Base-by-base conservation (phyloP, 331 rosid species). In the Rosa hybrid region DNA sequence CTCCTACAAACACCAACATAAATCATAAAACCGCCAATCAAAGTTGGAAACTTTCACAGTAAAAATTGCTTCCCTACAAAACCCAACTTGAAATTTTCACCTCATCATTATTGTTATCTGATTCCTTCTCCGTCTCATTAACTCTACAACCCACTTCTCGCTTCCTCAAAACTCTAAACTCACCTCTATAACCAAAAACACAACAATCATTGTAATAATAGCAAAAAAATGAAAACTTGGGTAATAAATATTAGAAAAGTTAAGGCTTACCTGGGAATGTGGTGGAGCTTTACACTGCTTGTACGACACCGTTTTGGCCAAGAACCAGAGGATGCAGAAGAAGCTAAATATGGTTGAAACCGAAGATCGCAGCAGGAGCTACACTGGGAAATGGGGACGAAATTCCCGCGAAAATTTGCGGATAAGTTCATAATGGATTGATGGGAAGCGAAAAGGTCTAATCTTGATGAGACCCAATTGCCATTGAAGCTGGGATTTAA, bases 351-450 rank as follows among this genome's bases (percentile, higher is more conserved):
- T 3, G 90, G 87, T 63, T 84, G 93, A 60, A 88, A 90, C 45
- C 89, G 94, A 83, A 90, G 82, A 84, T 88, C 81, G 45, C 82
- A 87, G 86, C 97, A 91, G 80, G 89, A 90, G 82, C 90, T 84
- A 80, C 91, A 91, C 56, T 77, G 91, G 42, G 88, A 91, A 13
- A 86, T 64, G 75, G 94, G 89, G 68, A 86, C 49, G 73, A 79
- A 76, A 74, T 84, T 91, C 82, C 91, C 85, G 57, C 91, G 88
- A 78, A 91, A 83, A 81, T 90, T 81, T 20, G 86, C 86, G 1
- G 91, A 57, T 72, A 87, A 80, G 84, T 80, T 88, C 98, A 94
- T 94, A 44, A 83, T 70, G 41, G 41, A 63, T 11, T 1, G 51
- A 60, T 4, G 77, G 74, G 5, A 12, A 71, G 65, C 18, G 20